Evolutionary conservation across 805 yeast species (phyloP), one percentile per base, ranked within the genome.

Genomic region (Scheffersomyces ergatensis): DNA sequence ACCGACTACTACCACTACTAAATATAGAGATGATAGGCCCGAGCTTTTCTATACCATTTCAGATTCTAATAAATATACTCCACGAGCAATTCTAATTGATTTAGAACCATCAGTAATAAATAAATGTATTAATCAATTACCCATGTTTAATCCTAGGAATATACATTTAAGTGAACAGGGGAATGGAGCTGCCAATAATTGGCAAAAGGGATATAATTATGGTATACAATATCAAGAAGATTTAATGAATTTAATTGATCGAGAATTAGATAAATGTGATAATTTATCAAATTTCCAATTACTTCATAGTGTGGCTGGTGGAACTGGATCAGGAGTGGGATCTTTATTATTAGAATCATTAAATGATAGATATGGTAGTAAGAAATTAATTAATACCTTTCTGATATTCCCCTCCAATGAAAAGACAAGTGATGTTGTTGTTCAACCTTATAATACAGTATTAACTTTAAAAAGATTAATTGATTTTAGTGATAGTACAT

Each of bases 311-410:
- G 95, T 93, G 4, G 98, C 97, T 0, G 99, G 99, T 27, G 99
- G 99, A 30, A 93, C 99, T 0, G 99, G 99, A 0, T 86, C 97
- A 0, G 99, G 99, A 3, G 78, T 89, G 27, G 99, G 99, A 0
- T 86, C 96, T 0, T 77, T 77, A 42, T 51, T 93, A 33, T 63
- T 93, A 29, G 97, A 93, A 58, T 69, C 80, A 13, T 61, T 95
- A 42, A 78, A 80, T 42, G 99, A 93, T 58, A 68, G 89, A 40
- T 92, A 81, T 58, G 74, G 73, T 5, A 80, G 85, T 38, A 90
- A 90, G 60, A 92, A 89, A 55, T 63, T 93, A 37, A 69, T 87
- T 7, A 86, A 86, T 43, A 89, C 98, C 0, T 86, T 85, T 53
- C 86, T 93, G 35, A 85, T 93, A 2, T 90, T 93, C 55, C 96